Conservation (phyloP, 2,329 filamentous ascomycete genomes). For the Botrytis aclada region DNA sequence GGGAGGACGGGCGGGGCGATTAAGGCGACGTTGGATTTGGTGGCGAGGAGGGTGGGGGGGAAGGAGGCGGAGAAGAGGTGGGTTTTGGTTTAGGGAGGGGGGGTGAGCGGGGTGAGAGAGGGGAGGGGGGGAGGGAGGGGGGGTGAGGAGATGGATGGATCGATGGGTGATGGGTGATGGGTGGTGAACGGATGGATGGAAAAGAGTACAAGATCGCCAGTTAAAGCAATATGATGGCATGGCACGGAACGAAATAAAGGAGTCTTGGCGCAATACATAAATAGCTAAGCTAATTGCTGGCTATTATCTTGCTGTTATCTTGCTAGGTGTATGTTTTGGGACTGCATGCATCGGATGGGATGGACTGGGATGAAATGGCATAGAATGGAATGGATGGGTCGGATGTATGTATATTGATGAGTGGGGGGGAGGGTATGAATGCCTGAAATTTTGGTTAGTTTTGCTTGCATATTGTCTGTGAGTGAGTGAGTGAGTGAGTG, state of each 20-base stretch:
- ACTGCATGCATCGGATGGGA: neutral
- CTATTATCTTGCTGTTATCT: neutral
- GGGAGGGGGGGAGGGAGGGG: no score
- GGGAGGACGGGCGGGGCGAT: conserved; percentile 68
- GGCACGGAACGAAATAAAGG: neutral
- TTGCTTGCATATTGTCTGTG: no score
- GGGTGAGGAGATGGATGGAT: neutral
- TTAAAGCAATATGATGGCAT: neutral
- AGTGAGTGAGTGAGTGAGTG: no score
- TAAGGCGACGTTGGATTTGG: conserved; percentile 63
- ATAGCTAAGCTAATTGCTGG: neutral
- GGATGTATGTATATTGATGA: neutral
- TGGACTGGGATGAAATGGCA: neutral
- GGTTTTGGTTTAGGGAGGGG: conserved; percentile 23
- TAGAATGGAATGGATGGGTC: no score
- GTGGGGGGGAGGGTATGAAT: neutral
- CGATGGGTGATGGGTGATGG: no score
- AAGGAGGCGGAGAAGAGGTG: conserved; percentile 41
- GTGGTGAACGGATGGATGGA: neutral
- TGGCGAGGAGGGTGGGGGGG: conserved; percentile 62
- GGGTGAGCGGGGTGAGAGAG: neutral
- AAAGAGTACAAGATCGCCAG: neutral
- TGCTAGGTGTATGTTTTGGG: neutral
- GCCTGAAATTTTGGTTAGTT: no score
- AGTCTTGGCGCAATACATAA: neutral